phyloP scores from a whole-genome alignment of 352 stramenopile species.

The Achlya hypogyna region DNA sequence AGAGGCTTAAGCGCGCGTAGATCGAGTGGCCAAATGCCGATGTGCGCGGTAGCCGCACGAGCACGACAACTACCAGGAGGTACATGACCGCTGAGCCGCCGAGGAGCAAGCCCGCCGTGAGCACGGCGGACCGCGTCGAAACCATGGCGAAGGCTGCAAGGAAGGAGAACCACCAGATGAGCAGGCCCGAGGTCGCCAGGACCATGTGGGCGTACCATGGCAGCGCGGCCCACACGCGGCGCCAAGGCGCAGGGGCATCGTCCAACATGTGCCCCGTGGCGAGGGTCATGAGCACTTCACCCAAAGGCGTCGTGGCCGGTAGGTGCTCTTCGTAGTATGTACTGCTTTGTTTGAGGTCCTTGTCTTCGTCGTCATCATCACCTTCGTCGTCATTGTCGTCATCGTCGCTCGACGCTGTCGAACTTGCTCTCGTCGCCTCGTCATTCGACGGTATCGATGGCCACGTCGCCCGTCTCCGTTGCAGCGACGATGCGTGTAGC shows the following conservation, averaged over 20 bases:
- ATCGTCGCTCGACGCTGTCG: neutral
- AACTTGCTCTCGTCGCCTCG: no score
- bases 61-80: constrained; percentile 35
- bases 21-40: constrained; percentile 35
- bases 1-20: constrained; percentile 40
- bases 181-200: neutral
- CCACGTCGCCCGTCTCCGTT: neutral
- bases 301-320: constrained; percentile 7
- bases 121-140: neutral
- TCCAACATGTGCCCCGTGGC: neutral
- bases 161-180: constrained; percentile 16
- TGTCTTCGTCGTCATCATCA: constrained; percentile 3
- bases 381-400: neutral
- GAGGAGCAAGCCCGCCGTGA: neutral
- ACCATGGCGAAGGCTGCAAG: neutral
- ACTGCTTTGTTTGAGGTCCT: neutral
- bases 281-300: constrained; percentile 18
- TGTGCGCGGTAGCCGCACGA: constrained; percentile 23
- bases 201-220: constrained; percentile 17
- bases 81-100: constrained; percentile 34
- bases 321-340: constrained; percentile 6
- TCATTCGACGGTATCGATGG: neutral
- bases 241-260: neutral
- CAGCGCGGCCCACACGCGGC: neutral
- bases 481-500: neutral